Evolutionary conservation across 192 early-diverging fungal species (phyloP).

Genomic region (Linnemannia schmuckeri): DNA sequence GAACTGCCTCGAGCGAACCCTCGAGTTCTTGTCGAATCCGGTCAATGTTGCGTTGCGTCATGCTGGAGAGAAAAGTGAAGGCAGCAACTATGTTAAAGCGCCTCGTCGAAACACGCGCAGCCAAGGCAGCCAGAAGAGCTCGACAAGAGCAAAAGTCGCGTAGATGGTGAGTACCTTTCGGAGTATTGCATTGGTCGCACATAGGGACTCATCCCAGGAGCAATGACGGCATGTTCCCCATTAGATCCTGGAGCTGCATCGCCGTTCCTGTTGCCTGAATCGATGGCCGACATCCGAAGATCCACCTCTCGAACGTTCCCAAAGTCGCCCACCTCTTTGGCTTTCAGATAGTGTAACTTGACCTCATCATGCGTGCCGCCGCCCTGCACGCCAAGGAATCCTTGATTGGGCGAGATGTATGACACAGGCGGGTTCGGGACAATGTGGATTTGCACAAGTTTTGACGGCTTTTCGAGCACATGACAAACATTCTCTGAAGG

Average conservation of each 20-base stretch:
- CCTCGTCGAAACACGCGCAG: neutral
- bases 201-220: neutral
- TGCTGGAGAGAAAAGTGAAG: neutral
- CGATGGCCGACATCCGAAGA: slow-evolving; percentile 12
- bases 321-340: slow-evolving; percentile 9
- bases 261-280: neutral
- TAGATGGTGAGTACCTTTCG: slow-evolving; percentile 9
- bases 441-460: slow-evolving; percentile 21
- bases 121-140: too few relatives aligned
- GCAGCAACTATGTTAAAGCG: neutral
- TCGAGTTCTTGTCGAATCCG: slow-evolving; percentile 21
- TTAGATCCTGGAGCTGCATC: neutral
- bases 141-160: too few relatives aligned
- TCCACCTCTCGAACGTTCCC: slow-evolving; percentile 24
- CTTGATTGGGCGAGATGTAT: slow-evolving; percentile 13
- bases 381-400: neutral
- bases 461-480: slow-evolving; percentile 45
- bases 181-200: slow-evolving; percentile 20
- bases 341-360: slow-evolving; percentile 7
- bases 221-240: neutral
- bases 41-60: slow-evolving; percentile 15
- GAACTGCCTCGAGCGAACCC: slow-evolving; percentile 18
- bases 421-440: neutral
- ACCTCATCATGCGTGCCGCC: neutral
- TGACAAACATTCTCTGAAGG: slow-evolving; percentile 8